A percentile compares a stretch with the other conserved stretches of the same genome.
Conservation (phyloP, 495 filamentous ascomycete genomes). For the Xylaria curta region DNA sequence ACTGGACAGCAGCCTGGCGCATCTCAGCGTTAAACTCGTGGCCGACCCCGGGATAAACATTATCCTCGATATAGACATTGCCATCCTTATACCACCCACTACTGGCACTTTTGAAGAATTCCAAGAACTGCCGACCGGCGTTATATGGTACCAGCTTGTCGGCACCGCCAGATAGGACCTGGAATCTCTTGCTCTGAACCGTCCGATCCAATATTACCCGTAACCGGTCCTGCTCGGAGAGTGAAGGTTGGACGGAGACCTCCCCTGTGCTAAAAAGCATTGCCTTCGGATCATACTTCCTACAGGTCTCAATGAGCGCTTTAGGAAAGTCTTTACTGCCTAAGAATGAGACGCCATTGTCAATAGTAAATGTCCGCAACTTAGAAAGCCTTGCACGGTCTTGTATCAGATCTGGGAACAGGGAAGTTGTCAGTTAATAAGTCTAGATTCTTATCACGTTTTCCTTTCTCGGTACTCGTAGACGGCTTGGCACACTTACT, state of each 20-base stretch:
- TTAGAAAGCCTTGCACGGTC: slow-evolving; percentile 80
- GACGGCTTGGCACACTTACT: slow-evolving; percentile 44
- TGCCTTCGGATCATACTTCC: slow-evolving; percentile 71
- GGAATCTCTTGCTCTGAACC: slow-evolving; percentile 74
- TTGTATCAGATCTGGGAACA: slow-evolving; percentile 63
- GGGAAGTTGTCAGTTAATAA: background rate
- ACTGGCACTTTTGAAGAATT: slow-evolving; percentile 69
- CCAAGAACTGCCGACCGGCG: slow-evolving; percentile 70
- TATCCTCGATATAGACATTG: slow-evolving; percentile 69
- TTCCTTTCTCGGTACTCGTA: background rate
- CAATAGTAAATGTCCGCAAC: slow-evolving; percentile 61
- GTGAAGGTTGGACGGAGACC: slow-evolving; percentile 34
- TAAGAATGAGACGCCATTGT: slow-evolving; percentile 67
- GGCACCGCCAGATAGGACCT: slow-evolving; percentile 74
- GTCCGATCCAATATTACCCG: slow-evolving; percentile 56
- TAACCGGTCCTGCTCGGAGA: slow-evolving; percentile 44
- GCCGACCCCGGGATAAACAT: slow-evolving; percentile 71
- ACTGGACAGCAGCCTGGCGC: slow-evolving; percentile 71
- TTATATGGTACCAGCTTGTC: slow-evolving; percentile 88
- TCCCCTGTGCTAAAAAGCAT: slow-evolving; percentile 63
- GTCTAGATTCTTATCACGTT: background rate
- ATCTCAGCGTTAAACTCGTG: slow-evolving; percentile 78
- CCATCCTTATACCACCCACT: slow-evolving; percentile 64
- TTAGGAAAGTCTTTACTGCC: slow-evolving; percentile 78
- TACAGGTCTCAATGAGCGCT: slow-evolving; percentile 66